Evolutionary conservation across 805 yeast species (phyloP).

Genomic region (Wickerhamomyces hampshirensis): DNA sequence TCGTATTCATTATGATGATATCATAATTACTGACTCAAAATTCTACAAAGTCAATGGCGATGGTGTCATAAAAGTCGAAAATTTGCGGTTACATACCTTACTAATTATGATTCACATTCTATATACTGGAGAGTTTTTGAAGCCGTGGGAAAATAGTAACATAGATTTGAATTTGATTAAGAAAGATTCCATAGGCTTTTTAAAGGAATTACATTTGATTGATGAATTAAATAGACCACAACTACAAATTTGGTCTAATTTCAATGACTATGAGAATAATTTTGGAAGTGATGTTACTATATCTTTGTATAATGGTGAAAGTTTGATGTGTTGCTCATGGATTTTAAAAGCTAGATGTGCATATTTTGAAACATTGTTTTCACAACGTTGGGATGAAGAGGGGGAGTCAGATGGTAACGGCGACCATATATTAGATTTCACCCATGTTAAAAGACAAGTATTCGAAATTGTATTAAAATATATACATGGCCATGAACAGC

Average conservation of each 20-base stretch:
- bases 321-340: conserved; percentile 39
- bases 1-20: conserved; percentile 1
- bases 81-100: conserved; percentile 21
- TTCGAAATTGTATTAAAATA: conserved; percentile 49
- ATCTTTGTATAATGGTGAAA: conserved; percentile 41
- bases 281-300: conserved; percentile 38
- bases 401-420: background rate
- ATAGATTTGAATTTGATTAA: conserved; percentile 9
- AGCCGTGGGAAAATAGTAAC: conserved; percentile 40
- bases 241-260: conserved; percentile 2
- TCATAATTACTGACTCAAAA: conserved; percentile 13
- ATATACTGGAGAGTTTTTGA: conserved; percentile 43
- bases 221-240: conserved; percentile 15
- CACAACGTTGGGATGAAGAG: conserved; percentile 46
- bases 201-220: conserved; percentile 9
- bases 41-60: conserved; percentile 8
- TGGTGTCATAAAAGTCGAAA: conserved; percentile 21
- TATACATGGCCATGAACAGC: conserved; percentile 50
- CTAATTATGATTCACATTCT: conserved; percentile 42
- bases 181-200: conserved; percentile 6
- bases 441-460: conserved; percentile 34
- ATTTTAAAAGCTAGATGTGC: conserved; percentile 54
- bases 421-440: conserved; percentile 33
- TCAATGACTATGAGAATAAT: conserved; percentile 3
- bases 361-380: conserved; percentile 56